Evolutionary conservation across 116 monocot genomes (phyloP).

Genomic region (Trichopus zeylanicus): DNA sequence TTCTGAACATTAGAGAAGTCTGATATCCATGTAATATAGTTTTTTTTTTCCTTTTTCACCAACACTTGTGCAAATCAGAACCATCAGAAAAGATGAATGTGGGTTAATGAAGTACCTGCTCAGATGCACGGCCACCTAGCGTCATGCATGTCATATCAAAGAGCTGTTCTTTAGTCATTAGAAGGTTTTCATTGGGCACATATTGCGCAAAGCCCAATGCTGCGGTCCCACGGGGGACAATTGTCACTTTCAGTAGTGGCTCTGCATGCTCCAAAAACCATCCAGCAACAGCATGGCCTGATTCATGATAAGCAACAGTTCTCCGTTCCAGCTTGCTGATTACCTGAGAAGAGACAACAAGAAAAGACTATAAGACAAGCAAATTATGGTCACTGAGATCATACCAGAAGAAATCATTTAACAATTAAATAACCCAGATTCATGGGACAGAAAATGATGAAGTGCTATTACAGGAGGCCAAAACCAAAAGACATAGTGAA

Average conservation of each 20-base stretch:
- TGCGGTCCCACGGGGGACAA: conserved; percentile 83
- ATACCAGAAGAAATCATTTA: too few relatives aligned
- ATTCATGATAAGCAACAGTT: conserved; percentile 91
- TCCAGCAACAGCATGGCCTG: conserved; percentile 88
- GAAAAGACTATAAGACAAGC: too few relatives aligned
- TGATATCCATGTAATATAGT: too few relatives aligned
- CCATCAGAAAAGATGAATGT: background rate
- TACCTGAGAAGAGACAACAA: conserved; percentile 30
- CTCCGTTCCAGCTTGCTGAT: conserved; percentile 82
- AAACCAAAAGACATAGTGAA: too few relatives aligned
- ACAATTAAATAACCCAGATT: too few relatives aligned
- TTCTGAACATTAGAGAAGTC: too few relatives aligned
- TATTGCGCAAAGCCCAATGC: conserved; percentile 93
- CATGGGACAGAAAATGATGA: too few relatives aligned
- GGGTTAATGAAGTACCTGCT: conserved; percentile 44
- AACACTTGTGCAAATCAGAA: background rate
- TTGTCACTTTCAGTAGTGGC: conserved; percentile 85
- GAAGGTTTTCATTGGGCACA: conserved; percentile 79
- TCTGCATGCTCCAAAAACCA: conserved; percentile 97
- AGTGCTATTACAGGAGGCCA: too few relatives aligned
- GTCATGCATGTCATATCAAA: conserved; percentile 97
- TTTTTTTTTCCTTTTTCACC: background rate
- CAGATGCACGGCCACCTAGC: conserved; percentile 85
- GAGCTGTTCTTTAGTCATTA: conserved; percentile 88
- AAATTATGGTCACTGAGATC: background rate